Evolutionary conservation across 768 basidiomycete genomes (phyloP).

Genomic region (Cyathus striatus): DNA sequence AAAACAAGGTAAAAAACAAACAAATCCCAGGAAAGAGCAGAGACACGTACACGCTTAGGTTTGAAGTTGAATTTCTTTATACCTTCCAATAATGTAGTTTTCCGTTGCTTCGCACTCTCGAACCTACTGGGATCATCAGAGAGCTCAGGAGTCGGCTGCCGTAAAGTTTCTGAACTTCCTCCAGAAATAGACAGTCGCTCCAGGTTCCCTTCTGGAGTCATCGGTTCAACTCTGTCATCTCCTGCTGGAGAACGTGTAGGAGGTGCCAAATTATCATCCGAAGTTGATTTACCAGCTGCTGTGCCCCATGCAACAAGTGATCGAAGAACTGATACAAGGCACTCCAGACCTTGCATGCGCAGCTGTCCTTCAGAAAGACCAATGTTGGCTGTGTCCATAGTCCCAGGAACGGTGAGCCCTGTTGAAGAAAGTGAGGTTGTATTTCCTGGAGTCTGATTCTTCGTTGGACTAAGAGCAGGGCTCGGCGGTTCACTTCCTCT

Average conservation of each 20-base stretch:
- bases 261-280: slow-evolving; percentile 33
- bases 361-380: slow-evolving; percentile 81
- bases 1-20: not conserved
- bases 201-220: slow-evolving; percentile 51
- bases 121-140: slow-evolving; percentile 90
- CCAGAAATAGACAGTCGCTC: slow-evolving; percentile 47
- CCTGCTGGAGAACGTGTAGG: slow-evolving; percentile 38
- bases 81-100: slow-evolving; percentile 90
- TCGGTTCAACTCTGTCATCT: slow-evolving; percentile 54
- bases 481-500: slow-evolving; percentile 55
- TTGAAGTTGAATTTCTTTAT: slow-evolving; percentile 98
- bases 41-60: slow-evolving; percentile 77
- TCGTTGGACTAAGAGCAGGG: slow-evolving; percentile 53
- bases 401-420: slow-evolving; percentile 59
- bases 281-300: slow-evolving; percentile 38
- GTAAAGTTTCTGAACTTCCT: slow-evolving; percentile 48
- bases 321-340: slow-evolving; percentile 80
- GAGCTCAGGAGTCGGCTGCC: slow-evolving; percentile 72
- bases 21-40: not conserved
- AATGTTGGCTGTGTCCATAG: slow-evolving; percentile 60
- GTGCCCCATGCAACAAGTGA: slow-evolving; percentile 92
- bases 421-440: slow-evolving; percentile 62
- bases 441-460: slow-evolving; percentile 29
- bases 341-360: slow-evolving; percentile 90
- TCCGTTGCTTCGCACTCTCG: slow-evolving; percentile 94